Evolutionary conservation across 1,139 yeast species (phyloP), one percentile per base, ranked within the genome.

Genomic region (Pneumocystis canis): DNA sequence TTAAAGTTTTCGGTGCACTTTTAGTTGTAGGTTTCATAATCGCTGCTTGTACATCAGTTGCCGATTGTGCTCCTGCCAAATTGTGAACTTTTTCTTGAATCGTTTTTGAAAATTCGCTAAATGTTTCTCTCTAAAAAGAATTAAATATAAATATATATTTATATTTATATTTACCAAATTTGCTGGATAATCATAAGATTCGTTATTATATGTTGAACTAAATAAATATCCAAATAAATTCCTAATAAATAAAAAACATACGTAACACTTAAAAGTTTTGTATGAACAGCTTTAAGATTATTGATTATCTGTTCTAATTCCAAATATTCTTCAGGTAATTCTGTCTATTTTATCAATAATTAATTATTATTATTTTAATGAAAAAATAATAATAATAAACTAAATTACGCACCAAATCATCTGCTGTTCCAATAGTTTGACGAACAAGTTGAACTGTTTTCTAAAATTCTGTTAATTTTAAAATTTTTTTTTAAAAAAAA

Each of bases 111-210:
- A 88, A 81, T 67, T 87, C 94, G 62, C 80, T 79, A 68, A 88
- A 81, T 25, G 92, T 84, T 72, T 88, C 96, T 70, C 75, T 70
- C 68, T 66, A 33, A 9, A 32, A 59, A 37, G 35, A 2, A 20
- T 16, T 16, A 20, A 16, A 31, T 11, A 47, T 47, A 25, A 47
- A 25, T 47, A 14, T 56, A 33, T 35, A 53, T 37, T 3, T 30
- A 32, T 9, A n/a, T 25, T 3, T n/a, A 33, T 3, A 54, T 68
- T 16, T 62, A 71, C 68, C 64, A 82, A 73, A 71, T 86, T 85
- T 63, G 84, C 82, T n/a, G 96, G 96, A 73, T 88, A 88, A 74
- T 89, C 96, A 74, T 89, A 88, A 63, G 85, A 80, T 73, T 87
- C 95, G 68, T 78, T 81, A 70, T 85, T 92, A 73, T 86, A 88